Evolutionary conservation across 176 grass and related monocot genomes (phyloP), one percentile per base, ranked within the genome.

Genomic region (Bothriochloa decipiens): DNA sequence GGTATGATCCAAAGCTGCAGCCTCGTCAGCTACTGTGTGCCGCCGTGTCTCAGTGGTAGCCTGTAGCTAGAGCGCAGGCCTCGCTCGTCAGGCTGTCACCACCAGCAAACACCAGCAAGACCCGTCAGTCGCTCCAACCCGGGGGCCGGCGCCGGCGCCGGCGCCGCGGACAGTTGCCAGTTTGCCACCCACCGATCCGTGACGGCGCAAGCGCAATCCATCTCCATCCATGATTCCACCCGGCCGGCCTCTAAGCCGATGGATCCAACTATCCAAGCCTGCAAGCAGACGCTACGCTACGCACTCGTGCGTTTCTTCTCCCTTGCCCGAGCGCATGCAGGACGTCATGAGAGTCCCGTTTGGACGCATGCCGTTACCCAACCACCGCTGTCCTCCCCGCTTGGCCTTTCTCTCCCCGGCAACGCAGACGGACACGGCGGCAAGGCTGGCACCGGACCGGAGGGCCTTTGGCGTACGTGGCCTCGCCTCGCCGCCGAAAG

Each of bases 301-400:
- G 57, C 58, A 5, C 23, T 22, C 57, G 22, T 25, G 58, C 58
- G 57, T 61, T 61, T 25, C 55, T 58, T 57, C 55, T 60, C 55
- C 55, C 8, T 60, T 11, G 61, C 22, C 65, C 22, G 65, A 53
- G 1, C n/a, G 65, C 46, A 81, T 26, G 67, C 11, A 47, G 5
- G n/a, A 25, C 58, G 11, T n/a, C 60, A 58, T n/a, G 55, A 58
- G 53, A 63, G 60, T 50, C 35, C 33, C 33, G 26, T 63, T 58
- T 74, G 84, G 69, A 81, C 58, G 77, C 77, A 81, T 33, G 47
- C 85, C 68, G 22, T 37, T 32, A 52, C 75, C 23, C 41, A 16
- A 43, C 75, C 40, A 52, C 25, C 71, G 42, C 72, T 32, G 8
- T 9, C 15, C 16, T 20, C 7, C 26, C 8, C 12, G 23, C 27